Conservation (phyloP, 2,329 filamentous ascomycete genomes). For the Claviceps arundinis region DNA sequence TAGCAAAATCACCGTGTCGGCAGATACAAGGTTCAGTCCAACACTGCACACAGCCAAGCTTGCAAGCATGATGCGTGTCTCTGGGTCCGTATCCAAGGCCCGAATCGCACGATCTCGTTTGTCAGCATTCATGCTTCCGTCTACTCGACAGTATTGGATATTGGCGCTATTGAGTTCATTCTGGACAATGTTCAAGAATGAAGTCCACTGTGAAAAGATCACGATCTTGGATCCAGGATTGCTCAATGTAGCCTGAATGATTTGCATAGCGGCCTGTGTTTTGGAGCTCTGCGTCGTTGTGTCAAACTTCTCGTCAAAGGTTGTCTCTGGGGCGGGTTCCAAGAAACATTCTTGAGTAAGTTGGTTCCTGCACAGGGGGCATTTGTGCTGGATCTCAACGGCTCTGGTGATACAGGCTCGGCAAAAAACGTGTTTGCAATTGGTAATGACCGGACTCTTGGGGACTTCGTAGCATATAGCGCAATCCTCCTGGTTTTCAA, state of each 20-base stretch:
- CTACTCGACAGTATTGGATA: conserved; percentile 57
- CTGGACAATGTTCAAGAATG: conserved; percentile 60
- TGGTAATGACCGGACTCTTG: conserved; percentile 64
- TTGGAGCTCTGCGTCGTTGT: conserved; percentile 62
- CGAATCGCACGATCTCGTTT: conserved; percentile 60
- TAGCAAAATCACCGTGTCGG: conserved; percentile 70
- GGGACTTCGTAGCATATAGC: conserved; percentile 66
- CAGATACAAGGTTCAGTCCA: conserved; percentile 73
- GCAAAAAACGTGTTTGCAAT: conserved; percentile 74
- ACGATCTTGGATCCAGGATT: conserved; percentile 55
- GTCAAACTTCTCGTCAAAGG: conserved; percentile 40
- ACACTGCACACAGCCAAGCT: conserved; percentile 74
- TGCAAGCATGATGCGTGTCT: conserved; percentile 65
- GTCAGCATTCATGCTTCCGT: conserved; percentile 62
- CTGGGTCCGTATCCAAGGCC: conserved; percentile 51
- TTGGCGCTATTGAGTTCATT: conserved; percentile 47
- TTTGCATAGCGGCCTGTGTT: conserved; percentile 63
- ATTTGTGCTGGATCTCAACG: conserved; percentile 64
- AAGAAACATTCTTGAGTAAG: conserved; percentile 48
- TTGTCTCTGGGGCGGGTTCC: conserved; percentile 46
- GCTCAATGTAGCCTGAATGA: conserved; percentile 55
- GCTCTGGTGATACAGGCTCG: conserved; percentile 58
- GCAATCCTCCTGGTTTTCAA: conserved; percentile 74
- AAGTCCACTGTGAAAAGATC: conserved; percentile 67
- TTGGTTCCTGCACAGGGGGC: conserved; percentile 68